Evolutionary conservation across 2,329 filamentous ascomycete genomes (phyloP), one percentile per base, ranked within the genome.

Genomic region (Pseudocercospora eumusae): DNA sequence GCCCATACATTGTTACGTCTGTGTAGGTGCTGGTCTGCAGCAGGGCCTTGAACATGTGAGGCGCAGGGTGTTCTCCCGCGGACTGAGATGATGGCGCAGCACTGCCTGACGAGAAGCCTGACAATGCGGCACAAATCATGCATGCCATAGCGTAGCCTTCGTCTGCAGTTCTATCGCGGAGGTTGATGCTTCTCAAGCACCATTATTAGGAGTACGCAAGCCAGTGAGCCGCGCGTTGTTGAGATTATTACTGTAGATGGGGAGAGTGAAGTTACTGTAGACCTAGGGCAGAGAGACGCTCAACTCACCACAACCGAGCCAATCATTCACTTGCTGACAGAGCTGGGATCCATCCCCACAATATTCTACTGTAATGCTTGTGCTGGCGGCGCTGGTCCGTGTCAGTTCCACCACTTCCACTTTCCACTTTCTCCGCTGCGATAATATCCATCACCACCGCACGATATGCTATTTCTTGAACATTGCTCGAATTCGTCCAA

Each of bases 71-170:
- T 27, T 54, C 33, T 52, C 49, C 36, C 20, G 25, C 45, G 28
- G 42, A 21, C 23, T n/a, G n/a, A n/a, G n/a, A n/a, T 49, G 20
- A 15, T 21, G 36, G 27, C 45, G 56, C 40, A 49, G 56, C 56
- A 21, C 27, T 49, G 56, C 56, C 42, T 50, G 33, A 36, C n/a
- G 33, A 21, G 25, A 20, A 56, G 60, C 54, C 59, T 61, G 59
- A 52, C 21, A n/a, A 52, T 52, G 47, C 50, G 57, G 60, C 55
- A 55, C 54, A 18, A n/a, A 47, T 18, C 60, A 28, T 59, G 57
- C 57, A 49, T 36, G 56, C 56, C 31, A 50, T n/a, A n/a, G n/a
- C n/a, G n/a, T 50, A 50, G 47, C 47, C 28, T 50, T 25, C 15
- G 47, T 20, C 42, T 50, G 13, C n/a, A n/a, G n/a, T n/a, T n/a